Conservation (phyloP, 108 stramenopile species). For the Pseudonitzschia delicatissima region DNA sequence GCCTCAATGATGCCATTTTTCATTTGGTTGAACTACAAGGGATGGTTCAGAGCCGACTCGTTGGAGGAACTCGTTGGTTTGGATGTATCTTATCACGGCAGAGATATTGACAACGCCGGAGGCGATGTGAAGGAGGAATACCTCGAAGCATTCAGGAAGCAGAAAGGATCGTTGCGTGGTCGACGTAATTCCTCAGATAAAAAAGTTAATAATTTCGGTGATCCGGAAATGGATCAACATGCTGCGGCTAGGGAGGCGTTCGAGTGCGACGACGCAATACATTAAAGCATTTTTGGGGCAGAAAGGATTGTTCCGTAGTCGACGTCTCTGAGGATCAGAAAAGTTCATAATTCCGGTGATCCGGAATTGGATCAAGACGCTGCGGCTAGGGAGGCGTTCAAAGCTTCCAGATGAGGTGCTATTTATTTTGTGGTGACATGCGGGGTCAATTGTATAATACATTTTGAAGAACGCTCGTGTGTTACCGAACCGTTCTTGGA, state of each 20-base stretch:
- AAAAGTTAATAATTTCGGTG: not conserved
- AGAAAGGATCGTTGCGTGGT: slow-evolving; percentile 22
- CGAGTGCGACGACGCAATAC: slow-evolving; percentile 41
- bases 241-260: slow-evolving; percentile 25
- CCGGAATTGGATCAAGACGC: slow-evolving; percentile 23
- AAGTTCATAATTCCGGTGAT: slow-evolving; percentile 3
- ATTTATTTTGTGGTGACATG: not conserved
- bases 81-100: slow-evolving; percentile 61
- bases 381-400: slow-evolving; percentile 22
- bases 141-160: slow-evolving; percentile 43
- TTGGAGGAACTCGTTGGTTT: slow-evolving; percentile 75
- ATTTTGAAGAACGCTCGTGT: slow-evolving; percentile 2
- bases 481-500: no score
- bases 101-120: slow-evolving; percentile 13
- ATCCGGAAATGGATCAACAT: slow-evolving; percentile 21
- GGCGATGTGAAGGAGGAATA: slow-evolving; percentile 47
- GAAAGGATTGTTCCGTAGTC: slow-evolving; percentile 17
- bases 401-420: not conserved
- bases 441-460: not conserved
- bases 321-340: not conserved
- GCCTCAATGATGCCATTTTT: slow-evolving; percentile 67
- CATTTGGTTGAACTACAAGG: slow-evolving; percentile 61
- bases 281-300: slow-evolving; percentile 43
- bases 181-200: not conserved
- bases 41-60: slow-evolving; percentile 72